Percentiles rank a stretch among this genome's conserved stretches.
phyloP scores from a whole-genome alignment of 441 rosid genomes.

The Viola pubescens region DNA sequence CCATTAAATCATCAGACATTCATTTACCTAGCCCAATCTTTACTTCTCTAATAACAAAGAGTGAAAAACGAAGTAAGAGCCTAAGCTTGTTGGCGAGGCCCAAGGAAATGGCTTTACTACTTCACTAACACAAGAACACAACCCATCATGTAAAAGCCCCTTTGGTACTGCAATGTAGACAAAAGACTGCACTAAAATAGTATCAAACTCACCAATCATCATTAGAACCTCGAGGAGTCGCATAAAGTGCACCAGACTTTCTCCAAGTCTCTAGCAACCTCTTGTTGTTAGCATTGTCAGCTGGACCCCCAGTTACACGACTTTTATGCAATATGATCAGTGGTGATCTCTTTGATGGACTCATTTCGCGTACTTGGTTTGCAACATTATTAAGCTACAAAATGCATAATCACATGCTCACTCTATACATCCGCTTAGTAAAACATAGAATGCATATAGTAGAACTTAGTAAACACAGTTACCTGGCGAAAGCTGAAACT shows the following conservation, averaged over 20 bases:
- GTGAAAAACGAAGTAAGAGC: too few relatives aligned
- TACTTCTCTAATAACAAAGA: too few relatives aligned
- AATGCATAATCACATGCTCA: conserved; percentile 6
- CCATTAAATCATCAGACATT: too few relatives aligned
- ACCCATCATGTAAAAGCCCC: too few relatives aligned
- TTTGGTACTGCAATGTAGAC: too few relatives aligned
- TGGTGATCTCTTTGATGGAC: conserved; percentile 70
- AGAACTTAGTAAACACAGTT: conserved; percentile 6
- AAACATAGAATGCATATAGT: conserved; percentile 10
- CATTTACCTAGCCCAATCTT: too few relatives aligned
- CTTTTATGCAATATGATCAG: conserved; percentile 72
- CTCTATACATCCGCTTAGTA: conserved; percentile 5
- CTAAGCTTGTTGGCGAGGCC: too few relatives aligned
- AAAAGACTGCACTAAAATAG: neutral
- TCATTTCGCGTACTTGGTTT: conserved; percentile 38
- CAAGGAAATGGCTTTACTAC: too few relatives aligned
- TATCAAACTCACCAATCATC: conserved; percentile 73
- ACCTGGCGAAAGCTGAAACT: conserved; percentile 63
- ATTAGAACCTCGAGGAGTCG: conserved; percentile 82
- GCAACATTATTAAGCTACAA: conserved; percentile 59
- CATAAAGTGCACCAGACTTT: conserved; percentile 66
- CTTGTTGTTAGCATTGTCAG: conserved; percentile 48
- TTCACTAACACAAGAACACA: too few relatives aligned
- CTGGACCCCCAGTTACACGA: conserved; percentile 66
- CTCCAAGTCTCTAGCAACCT: conserved; percentile 61